Evolutionary conservation across 2,329 filamentous ascomycete species (phyloP), one percentile per base, ranked within the genome.

Genomic region (Ascochyta koolunga): DNA sequence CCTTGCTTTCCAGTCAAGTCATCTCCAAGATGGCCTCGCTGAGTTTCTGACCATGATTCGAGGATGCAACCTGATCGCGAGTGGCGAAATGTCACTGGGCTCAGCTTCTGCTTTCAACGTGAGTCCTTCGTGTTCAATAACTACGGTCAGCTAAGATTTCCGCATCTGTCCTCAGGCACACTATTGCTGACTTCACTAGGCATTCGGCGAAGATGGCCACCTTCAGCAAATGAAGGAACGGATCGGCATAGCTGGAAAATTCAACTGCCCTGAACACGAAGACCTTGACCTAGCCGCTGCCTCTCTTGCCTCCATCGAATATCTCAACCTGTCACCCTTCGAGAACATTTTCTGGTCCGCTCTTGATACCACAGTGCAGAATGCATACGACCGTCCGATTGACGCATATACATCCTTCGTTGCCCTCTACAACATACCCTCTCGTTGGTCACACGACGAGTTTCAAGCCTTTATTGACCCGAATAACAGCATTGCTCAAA

Each of bases 401-500:
- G 60, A 68, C 60, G 72, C 74, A 2, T 80, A 80, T 48, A 71
- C 73, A 19, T 74, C 73, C 22, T 77, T 80, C 38, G 72, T 75
- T n/a, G 49, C 66, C 1, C 62, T 79, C 6, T 80, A 79, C 63
- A 74, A 73, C 50, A 54, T 65, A 4, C 75, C 79, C 31, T 76
- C 76, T 22, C 56, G 67, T 5, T 73, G 79, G 66, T 70, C 70
- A 2, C 71, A 77, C 40, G 68, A 71, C 2, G 64, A 75, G 16
- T 81, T 82, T 54, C 70, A 74, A 36, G 65, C 68, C 1, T 80
- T 82, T 62, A 71, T 80, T 52, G 69, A 77, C 36, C 69, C 76
- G 0, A 62, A 66, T 33, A 81, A 82, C 46, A 63, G 63, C 38
- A 58, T 77, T 4, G 71, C 77, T 1, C 77, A 77, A 24, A 74